Percentiles rank a stretch among this genome's conserved stretches.
Conservation (phyloP, 2,329 filamentous ascomycete genomes). For the Neofusicoccum ribis region DNA sequence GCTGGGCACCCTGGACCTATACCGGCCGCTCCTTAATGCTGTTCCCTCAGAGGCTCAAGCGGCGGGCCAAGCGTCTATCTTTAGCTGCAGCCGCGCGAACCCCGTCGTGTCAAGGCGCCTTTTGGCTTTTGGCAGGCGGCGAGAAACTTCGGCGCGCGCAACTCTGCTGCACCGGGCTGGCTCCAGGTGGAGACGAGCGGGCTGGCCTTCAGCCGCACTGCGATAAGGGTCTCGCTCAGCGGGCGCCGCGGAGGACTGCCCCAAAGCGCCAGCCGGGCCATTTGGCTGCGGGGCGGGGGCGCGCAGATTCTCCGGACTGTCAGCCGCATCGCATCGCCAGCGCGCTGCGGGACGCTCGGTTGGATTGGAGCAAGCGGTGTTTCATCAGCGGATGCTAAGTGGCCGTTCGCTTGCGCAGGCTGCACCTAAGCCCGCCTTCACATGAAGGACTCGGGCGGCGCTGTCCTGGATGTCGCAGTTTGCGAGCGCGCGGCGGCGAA, state of each 20-base stretch:
- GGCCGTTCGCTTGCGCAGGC: not conserved
- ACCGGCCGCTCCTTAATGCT: constrained; percentile 1
- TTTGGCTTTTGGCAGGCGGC: not conserved
- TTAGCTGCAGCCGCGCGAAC: not conserved
- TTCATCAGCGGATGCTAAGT: not conserved
- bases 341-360: not conserved
- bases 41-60: constrained; percentile 9
- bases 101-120: not conserved
- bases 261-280: not conserved
- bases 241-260: not conserved
- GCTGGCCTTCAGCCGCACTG: constrained; percentile 5
- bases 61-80: constrained; percentile 14
- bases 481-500: not conserved
- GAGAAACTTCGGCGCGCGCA: not conserved
- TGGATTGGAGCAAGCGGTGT: constrained; percentile 10
- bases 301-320: not conserved
- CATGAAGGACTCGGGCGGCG: constrained; percentile 1
- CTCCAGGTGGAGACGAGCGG: not conserved
- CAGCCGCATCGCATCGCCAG: constrained; percentile 4
- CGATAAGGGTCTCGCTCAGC: constrained; percentile 10
- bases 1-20: constrained; percentile 1
- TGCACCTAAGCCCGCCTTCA: not conserved
- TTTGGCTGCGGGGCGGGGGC: not conserved
- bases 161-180: not conserved
- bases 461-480: not conserved